A percentile compares a stretch with the other conserved stretches of the same genome.
phyloP scores from a whole-genome alignment of 2,329 filamentous ascomycete species.

The Ceratocystis colombiana region DNA sequence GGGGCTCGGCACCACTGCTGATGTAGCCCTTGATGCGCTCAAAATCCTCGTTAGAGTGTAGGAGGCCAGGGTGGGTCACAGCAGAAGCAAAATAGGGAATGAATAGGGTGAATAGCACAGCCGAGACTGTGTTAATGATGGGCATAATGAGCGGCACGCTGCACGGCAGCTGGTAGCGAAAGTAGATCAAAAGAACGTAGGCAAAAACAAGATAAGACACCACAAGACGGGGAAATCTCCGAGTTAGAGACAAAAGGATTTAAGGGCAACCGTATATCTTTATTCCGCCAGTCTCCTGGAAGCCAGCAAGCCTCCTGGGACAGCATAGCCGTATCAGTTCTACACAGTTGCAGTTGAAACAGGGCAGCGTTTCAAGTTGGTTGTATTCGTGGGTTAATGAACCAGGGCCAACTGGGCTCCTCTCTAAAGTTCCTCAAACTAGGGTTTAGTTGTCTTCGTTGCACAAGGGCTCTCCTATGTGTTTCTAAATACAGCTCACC shows the following conservation, averaged over 20 bases:
- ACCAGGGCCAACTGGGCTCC: no score
- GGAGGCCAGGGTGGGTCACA: conserved; percentile 26
- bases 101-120: not conserved
- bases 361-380: not conserved
- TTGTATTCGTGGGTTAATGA: not conserved
- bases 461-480: not conserved
- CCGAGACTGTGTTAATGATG: not conserved
- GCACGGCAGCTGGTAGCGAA: not conserved
- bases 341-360: not conserved
- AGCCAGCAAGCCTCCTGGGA: not conserved
- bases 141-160: not conserved
- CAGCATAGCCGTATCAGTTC: not conserved
- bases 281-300: not conserved
- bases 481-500: not conserved
- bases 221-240: not conserved
- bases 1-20: conserved; percentile 31
- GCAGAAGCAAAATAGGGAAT: not conserved
- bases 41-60: conserved; percentile 35
- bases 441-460: not conserved
- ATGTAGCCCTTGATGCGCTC: conserved; percentile 35
- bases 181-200: not conserved
- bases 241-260: not conserved
- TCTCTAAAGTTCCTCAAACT: not conserved
- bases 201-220: not conserved
- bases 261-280: not conserved